These are phyloP conservation scores for Metschnikowia shivogae DNA, from an alignment of 805 yeast genomes.

Conservation along the genomic window DNA sequence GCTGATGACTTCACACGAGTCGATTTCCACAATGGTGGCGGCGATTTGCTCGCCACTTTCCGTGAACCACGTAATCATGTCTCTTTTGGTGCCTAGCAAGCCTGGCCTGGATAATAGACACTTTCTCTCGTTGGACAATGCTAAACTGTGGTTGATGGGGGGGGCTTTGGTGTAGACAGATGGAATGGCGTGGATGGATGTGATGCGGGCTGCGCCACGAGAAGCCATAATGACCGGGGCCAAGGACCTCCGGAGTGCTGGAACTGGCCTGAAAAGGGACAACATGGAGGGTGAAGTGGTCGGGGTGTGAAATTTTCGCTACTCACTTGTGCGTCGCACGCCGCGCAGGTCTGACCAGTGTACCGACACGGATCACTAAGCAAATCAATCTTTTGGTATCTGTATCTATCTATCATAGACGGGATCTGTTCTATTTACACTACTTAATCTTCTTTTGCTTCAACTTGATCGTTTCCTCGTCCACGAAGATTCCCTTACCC, in stretches of 20 bases:
- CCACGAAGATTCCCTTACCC: conserved; percentile 94
- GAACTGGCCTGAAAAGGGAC: conserved; percentile 9
- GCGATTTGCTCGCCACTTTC: conserved; percentile 67
- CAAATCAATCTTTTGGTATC: no score
- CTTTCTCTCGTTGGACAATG: conserved; percentile 65
- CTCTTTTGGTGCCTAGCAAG: conserved; percentile 74
- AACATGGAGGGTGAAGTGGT: conserved; percentile 4
- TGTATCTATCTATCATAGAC: background rate
- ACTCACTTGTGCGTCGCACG: conserved; percentile 6
- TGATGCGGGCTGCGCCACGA: conserved; percentile 40
- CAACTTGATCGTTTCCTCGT: conserved; percentile 84
- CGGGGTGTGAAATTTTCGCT: background rate
- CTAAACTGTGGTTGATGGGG: conserved; percentile 61
- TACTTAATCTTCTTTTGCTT: conserved; percentile 93
- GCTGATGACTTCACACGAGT: conserved; percentile 80
- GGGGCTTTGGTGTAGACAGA: conserved; percentile 45
- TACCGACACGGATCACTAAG: background rate
- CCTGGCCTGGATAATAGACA: conserved; percentile 79
- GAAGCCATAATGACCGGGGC: conserved; percentile 8
- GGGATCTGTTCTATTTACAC: conserved; percentile 6
- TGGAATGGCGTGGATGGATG: conserved; percentile 51
- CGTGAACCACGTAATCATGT: conserved; percentile 84
- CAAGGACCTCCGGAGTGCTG: conserved; percentile 2
- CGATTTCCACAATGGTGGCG: conserved; percentile 84
- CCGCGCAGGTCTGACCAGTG: background rate